These are phyloP conservation scores for Rhizopogon vesiculosus DNA, from an alignment of 768 basidiomycete species.

Conservation along the genomic window DNA sequence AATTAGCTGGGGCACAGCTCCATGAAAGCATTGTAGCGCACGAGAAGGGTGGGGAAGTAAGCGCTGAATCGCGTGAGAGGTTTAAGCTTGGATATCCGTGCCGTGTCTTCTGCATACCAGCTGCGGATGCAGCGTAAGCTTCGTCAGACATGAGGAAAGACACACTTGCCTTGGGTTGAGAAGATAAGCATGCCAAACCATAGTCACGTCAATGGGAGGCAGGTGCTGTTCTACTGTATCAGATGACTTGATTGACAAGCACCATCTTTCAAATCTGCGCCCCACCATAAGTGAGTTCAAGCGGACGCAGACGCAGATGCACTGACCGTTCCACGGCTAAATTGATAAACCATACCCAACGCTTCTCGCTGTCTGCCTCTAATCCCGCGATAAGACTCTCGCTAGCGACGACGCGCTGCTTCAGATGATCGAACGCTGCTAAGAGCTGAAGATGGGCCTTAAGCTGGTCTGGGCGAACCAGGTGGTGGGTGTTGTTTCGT, in stretches of 20 bases:
- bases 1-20: not conserved
- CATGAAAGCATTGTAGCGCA: not conserved
- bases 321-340: conserved; percentile 32
- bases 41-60: conserved; percentile 10
- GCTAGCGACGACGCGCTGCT: conserved; percentile 12
- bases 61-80: not conserved
- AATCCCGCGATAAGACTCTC: conserved; percentile 7
- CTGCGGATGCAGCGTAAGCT: conserved; percentile 2
- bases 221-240: conserved; percentile 5
- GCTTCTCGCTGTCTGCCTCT: conserved; percentile 22
- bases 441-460: conserved; percentile 26
- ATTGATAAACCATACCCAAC: conserved; percentile 35
- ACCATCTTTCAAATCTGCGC: conserved; percentile 32
- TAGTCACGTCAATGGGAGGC: conserved; percentile 35
- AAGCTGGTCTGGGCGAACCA: conserved; percentile 22
- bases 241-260: conserved; percentile 4
- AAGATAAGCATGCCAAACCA: conserved; percentile 38
- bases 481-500: not conserved
- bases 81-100: not conserved
- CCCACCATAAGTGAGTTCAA: not conserved
- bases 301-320: not conserved
- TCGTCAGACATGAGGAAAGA: not conserved
- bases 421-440: conserved; percentile 21
- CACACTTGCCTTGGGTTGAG: conserved; percentile 31
- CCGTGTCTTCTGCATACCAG: conserved; percentile 22